Base-by-base conservation (phyloP, 225 moss, liverwort and hornwort genomes). In the Ulota crispa region DNA sequence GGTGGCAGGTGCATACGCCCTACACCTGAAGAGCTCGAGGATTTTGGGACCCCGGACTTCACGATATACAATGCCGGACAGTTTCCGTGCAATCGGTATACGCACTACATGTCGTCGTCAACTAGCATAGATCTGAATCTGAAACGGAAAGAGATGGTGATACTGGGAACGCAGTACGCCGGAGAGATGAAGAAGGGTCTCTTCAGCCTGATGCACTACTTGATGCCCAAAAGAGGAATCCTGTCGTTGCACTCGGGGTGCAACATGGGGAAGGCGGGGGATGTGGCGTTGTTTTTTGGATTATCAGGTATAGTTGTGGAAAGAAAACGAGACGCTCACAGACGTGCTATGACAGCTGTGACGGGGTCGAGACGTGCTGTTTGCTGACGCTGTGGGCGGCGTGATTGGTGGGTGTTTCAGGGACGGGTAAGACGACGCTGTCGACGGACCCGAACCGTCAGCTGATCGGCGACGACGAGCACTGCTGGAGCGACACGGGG, bases 121-220 rank as follows among this genome's bases (percentile, higher is more conserved):
- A 99, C 98, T 99, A 99, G 96, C 93, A 92, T 99, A 94, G 99
- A 99, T 93, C 82, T 99, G 92, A 99, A 99, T 93, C 90, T 99
- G 94, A 96, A 96, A 94, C 99, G 99, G 85, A 96, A 88, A 93
- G 99, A 99, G 91, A 99, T 99, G 99, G 99, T 99, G 99, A 99
- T 99, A 64, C 82, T 99, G 85, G 99, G 99, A 75, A 99, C 99
- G 86, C 99, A 99, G 89, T 99, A 99, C 93, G 99, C 99, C 86
- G 99, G 99, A 94, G 99, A 99, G 94, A 99, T 99, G 99, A 99
- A 99, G 99, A 99, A 99, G 96, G 99, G 99, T 94, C 94, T 99
- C 32, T 99, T 99, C 96, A 96, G 99, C 93, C n/a, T 99, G 86
- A 99, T 99, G 99, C 99, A 99, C 93, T 99, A 96, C 89, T 78